Evolutionary conservation across 1,139 yeast species (phyloP).

Genomic region (Blastobotrys proliferans): DNA sequence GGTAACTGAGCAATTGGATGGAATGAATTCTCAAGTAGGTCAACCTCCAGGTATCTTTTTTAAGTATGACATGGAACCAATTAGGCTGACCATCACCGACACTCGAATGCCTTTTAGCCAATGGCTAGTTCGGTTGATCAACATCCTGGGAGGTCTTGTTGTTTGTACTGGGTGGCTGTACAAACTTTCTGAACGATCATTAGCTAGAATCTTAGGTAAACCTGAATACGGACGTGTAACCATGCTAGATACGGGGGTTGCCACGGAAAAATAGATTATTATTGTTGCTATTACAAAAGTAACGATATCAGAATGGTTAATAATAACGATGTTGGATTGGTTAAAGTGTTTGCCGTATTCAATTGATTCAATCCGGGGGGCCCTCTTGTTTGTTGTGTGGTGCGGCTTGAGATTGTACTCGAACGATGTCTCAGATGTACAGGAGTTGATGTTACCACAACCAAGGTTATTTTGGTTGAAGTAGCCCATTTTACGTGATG

Average conservation of each 20-base stretch:
- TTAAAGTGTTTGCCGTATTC: not conserved
- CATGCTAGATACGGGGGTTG: constrained; percentile 14
- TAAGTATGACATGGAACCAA: constrained; percentile 85
- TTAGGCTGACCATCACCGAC: constrained; percentile 65
- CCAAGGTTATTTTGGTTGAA: constrained; percentile 10
- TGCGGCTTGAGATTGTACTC: too few species aligned
- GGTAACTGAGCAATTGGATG: constrained; percentile 50
- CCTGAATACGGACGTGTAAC: not conserved
- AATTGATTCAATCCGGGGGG: not conserved
- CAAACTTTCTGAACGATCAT: constrained; percentile 18
- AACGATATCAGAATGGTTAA: constrained; percentile 1
- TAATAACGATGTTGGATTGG: not conserved
- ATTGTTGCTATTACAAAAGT: not conserved
- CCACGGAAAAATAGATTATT: constrained; percentile 6
- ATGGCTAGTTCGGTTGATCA: constrained; percentile 72
- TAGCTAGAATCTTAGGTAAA: constrained; percentile 11
- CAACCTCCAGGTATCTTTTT: constrained; percentile 72
- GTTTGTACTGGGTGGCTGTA: constrained; percentile 42
- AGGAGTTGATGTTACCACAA: constrained; percentile 14
- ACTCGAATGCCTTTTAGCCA: constrained; percentile 69
- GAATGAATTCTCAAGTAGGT: constrained; percentile 28
- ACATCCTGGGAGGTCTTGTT: constrained; percentile 70
- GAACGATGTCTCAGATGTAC: too few species aligned
- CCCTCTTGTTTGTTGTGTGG: too few species aligned
- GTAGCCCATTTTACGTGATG: constrained; percentile 8